A percentile compares a stretch with the other conserved stretches of the same genome.
Evolutionary conservation across 805 yeast genomes (phyloP).

Genomic region (Metschnikowia matae): DNA sequence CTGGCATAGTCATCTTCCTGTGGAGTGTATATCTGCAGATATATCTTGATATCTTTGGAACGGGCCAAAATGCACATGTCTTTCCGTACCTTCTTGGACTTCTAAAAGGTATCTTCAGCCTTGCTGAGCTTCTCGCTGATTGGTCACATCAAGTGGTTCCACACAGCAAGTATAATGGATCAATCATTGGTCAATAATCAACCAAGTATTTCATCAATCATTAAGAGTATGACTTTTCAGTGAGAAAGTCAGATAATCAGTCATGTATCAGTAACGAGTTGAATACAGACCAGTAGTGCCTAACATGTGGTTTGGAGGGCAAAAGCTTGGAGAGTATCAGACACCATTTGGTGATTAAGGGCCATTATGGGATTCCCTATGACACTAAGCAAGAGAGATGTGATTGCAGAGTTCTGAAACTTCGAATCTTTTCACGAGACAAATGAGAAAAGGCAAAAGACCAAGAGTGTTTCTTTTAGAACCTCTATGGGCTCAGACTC

Average conservation of each 20-base stretch:
- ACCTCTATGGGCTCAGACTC: conserved; percentile 18
- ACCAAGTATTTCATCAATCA: no score
- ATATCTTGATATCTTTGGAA: conserved; percentile 7
- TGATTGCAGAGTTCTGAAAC: conserved; percentile 36
- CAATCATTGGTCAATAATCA: no score
- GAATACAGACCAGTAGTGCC: conserved; percentile 37
- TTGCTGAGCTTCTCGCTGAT: conserved; percentile 4
- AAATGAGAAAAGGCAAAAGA: conserved; percentile 13
- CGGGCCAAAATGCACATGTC: conserved; percentile 8
- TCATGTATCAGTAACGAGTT: no score
- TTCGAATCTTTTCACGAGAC: conserved; percentile 20
- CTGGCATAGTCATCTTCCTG: not conserved
- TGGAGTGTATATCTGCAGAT: not conserved
- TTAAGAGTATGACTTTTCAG: no score
- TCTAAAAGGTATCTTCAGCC: conserved; percentile 6
- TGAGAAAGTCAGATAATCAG: no score
- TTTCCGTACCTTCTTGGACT: conserved; percentile 9
- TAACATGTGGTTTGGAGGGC: conserved; percentile 43
- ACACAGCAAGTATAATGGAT: not conserved
- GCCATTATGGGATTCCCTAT: conserved; percentile 45
- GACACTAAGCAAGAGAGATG: conserved; percentile 38
- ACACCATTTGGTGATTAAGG: conserved; percentile 41
- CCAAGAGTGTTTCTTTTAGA: conserved; percentile 27
- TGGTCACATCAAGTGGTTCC: conserved; percentile 2
- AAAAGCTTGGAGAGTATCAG: conserved; percentile 38